Evolutionary conservation across 306 rosid species (phyloP), one percentile per base, ranked within the genome.

Genomic region (Cercis canadensis): DNA sequence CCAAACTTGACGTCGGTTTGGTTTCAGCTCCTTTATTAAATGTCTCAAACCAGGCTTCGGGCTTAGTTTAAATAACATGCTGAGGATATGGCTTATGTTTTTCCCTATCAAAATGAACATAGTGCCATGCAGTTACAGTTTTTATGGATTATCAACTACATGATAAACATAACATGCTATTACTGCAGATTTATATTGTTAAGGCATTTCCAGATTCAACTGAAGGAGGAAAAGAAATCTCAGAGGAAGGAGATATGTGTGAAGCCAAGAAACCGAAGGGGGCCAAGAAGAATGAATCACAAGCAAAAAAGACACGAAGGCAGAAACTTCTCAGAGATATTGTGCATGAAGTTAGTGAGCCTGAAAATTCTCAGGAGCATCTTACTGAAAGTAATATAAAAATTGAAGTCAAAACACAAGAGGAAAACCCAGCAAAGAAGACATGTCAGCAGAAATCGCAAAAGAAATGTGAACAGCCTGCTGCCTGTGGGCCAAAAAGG

Each of bases 111-210:
- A 24, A 24, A 24, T 24, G 29, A 24, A 24, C 29, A 24, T 24
- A 24, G 29, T 24, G 29, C 3, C 29, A 24, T 24, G 29, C 29
- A 1, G 29, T 24, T 24, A 1, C 3, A 24, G 29, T 24, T 24
- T 3, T 24, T 3, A 24, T 24, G 29, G 29, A 24, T 24, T 24
- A 24, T n/a, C n/a, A n/a, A n/a, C n/a, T n/a, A n/a, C n/a, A n/a
- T n/a, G 52, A 19, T 34, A 51, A 24, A 5, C 50, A 39, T 59
- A 19, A 11, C 57, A 36, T 59, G 19, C 3, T 17, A 17, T 60
- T 40, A n/a, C 45, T 57, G 71, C 91, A 90, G 92, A 49, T 90
- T 60, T 80, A 82, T 78, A 83, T 80, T 53, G 55, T 76, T 33
- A 87, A 61, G 70, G 96, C 85, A 56, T 77, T 75, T 63, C 76